These are phyloP conservation scores for Termitomyces sp. DNA, from an alignment of 768 basidiomycete species.

Conservation along the genomic window DNA sequence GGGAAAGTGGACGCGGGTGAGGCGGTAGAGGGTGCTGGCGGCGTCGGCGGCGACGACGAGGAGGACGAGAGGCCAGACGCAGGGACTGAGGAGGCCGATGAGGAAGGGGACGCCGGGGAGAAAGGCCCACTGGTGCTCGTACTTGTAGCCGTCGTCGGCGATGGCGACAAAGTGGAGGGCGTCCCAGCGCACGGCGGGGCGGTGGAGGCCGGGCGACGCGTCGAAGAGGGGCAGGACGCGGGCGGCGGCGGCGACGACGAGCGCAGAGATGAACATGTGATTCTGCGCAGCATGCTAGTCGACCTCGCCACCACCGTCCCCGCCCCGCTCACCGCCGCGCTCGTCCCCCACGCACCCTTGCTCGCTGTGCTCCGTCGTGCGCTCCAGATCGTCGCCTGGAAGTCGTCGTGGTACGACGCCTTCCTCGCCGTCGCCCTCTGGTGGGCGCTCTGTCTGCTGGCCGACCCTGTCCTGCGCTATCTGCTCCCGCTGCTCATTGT, in stretches of 20 bases:
- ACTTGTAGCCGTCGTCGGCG: conserved; percentile 48
- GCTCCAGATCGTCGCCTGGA: conserved; percentile 55
- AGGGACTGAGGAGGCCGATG: conserved; percentile 30
- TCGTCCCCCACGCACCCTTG: conserved; percentile 57
- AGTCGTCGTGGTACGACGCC: conserved; percentile 50
- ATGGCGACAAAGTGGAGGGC: conserved; percentile 73
- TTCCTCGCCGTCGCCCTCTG: conserved; percentile 65
- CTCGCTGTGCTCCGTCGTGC: conserved; percentile 38
- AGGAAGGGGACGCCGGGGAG: conserved; percentile 63
- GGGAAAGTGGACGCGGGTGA: conserved; percentile 52
- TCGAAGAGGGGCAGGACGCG: conserved; percentile 32
- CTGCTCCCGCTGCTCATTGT: conserved; percentile 11
- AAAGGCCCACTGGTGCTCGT: conserved; percentile 89
- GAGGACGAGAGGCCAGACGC: conserved; percentile 31
- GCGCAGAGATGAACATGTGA: conserved; percentile 15
- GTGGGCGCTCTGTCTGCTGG: conserved; percentile 74
- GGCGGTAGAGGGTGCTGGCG: conserved; percentile 23
- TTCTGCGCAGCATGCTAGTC: conserved; percentile 8
- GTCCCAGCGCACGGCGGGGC: conserved; percentile 75
- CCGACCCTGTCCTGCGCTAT: conserved; percentile 42
- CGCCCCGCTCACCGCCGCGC: conserved; percentile 50
- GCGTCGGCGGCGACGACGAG: conserved; percentile 35
- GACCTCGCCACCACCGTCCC: conserved; percentile 59
- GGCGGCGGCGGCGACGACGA: conserved; percentile 20
- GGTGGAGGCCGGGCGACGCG: conserved; percentile 27